These are phyloP conservation scores for Aristolochia californica DNA, from an alignment of 164 flowering plant species.

Conservation along the genomic window DNA sequence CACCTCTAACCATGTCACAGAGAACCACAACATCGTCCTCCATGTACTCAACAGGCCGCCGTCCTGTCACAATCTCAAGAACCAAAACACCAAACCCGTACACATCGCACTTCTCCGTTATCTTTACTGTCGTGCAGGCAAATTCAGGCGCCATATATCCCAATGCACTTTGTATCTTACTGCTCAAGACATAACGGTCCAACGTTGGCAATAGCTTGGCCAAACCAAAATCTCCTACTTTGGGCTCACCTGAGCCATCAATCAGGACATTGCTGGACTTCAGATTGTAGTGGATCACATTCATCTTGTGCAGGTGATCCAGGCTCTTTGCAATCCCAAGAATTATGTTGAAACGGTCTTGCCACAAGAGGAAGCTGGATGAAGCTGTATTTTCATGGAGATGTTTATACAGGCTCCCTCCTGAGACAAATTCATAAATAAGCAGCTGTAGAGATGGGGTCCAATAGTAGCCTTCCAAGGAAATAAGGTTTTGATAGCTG, in stretches of 20 bases:
- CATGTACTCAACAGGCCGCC: conserved; percentile 91
- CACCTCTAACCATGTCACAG: conserved; percentile 77
- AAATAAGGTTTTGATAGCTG: conserved; percentile 61
- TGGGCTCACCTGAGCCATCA: conserved; percentile 53
- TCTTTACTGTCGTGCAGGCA: conserved; percentile 78
- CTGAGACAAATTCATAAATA: conserved; percentile 60
- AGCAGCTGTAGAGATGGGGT: conserved; percentile 82
- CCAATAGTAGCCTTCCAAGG: conserved; percentile 92
- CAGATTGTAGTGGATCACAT: conserved; percentile 73
- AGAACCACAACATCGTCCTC: conserved; percentile 93
- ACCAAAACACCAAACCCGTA: conserved; percentile 82
- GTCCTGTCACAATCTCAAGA: conserved; percentile 80
- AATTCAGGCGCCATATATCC: conserved; percentile 99
- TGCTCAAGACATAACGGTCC: conserved; percentile 74
- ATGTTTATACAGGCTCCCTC: conserved; percentile 67
- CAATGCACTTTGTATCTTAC: conserved; percentile 94
- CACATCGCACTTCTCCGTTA: conserved; percentile 88
- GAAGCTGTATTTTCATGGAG: conserved; percentile 50
- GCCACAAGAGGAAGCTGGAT: conserved; percentile 56
- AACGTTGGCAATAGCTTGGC: conserved; percentile 75
- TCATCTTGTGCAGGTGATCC: conserved; percentile 61
- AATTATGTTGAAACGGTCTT: conserved; percentile 62
- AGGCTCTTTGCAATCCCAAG: conserved; percentile 77
- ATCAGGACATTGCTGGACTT: conserved; percentile 75
- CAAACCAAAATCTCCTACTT: conserved; percentile 81